A percentile compares a stretch with the other conserved stretches of the same genome.
Conservation (phyloP, 1,284 basidiomycete species). For the Boletellus dicymbophilus region DNA sequence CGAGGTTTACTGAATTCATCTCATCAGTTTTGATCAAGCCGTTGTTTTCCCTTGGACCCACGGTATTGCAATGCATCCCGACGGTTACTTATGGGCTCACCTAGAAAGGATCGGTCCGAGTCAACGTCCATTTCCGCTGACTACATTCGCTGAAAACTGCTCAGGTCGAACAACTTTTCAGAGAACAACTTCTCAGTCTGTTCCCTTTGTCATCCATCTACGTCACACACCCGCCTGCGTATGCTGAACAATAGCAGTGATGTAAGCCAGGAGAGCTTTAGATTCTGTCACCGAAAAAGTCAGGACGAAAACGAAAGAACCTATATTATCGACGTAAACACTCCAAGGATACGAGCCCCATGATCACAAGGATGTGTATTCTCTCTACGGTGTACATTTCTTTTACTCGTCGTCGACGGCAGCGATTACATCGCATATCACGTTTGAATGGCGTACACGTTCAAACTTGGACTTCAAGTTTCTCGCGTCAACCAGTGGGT, state of each 20-base stretch:
- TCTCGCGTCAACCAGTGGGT: neutral
- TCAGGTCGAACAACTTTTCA: conserved; percentile 1
- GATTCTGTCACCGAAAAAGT: conserved; percentile 5
- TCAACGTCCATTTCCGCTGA: too few relatives aligned
- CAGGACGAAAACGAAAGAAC: conserved; percentile 12
- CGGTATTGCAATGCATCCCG: neutral
- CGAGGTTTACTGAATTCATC: conserved; percentile 10
- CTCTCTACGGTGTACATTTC: too few relatives aligned
- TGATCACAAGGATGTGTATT: conserved; percentile 3
- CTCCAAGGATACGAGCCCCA: neutral
- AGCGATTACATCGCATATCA: too few relatives aligned
- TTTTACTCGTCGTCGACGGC: too few relatives aligned
- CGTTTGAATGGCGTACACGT: too few relatives aligned
- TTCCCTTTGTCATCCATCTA: neutral
- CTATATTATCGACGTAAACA: conserved; percentile 25
- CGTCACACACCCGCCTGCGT: neutral
- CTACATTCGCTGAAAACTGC: too few relatives aligned
- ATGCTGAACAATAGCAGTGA: conserved; percentile 3
- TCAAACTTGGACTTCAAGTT: neutral
- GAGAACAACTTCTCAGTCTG: conserved; percentile 4
- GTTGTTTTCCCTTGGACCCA: conserved; percentile 21
- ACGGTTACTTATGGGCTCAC: too few relatives aligned
- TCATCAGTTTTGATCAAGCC: conserved; percentile 2
- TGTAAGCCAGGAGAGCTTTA: conserved; percentile 13
- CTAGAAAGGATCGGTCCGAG: too few relatives aligned